These are phyloP conservation scores for Kwoniella shandongensis DNA, from an alignment of 768 basidiomycete genomes.

Conservation along the genomic window DNA sequence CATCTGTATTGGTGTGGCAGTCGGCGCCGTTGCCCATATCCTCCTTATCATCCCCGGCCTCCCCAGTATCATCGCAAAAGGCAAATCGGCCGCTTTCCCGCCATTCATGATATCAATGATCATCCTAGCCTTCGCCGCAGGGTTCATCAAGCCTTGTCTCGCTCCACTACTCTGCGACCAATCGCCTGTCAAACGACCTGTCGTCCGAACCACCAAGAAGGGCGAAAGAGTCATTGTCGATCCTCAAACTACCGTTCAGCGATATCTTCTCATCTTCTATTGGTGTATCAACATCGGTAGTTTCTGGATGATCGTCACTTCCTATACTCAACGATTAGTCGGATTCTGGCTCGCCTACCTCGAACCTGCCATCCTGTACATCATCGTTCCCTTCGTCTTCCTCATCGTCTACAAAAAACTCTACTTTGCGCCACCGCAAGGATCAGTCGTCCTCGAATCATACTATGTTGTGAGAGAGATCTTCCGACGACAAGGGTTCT, in stretches of 20 bases:
- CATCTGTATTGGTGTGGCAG: slow-evolving; percentile 38
- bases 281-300: slow-evolving; percentile 52
- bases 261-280: slow-evolving; percentile 43
- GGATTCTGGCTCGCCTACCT: slow-evolving; percentile 53
- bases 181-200: slow-evolving; percentile 39
- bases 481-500: no score
- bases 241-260: slow-evolving; percentile 42
- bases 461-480: slow-evolving; percentile 38
- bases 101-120: slow-evolving; percentile 44
- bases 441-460: slow-evolving; percentile 50
- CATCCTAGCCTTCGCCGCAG: slow-evolving; percentile 50
- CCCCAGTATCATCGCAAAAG: slow-evolving; percentile 36
- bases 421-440: slow-evolving; percentile 49
- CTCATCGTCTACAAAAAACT: slow-evolving; percentile 37
- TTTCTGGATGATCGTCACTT: slow-evolving; percentile 48
- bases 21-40: slow-evolving; percentile 48
- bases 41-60: slow-evolving; percentile 50
- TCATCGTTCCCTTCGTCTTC: slow-evolving; percentile 50
- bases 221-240: slow-evolving; percentile 51
- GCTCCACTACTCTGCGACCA: slow-evolving; percentile 52
- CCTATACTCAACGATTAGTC: slow-evolving; percentile 49
- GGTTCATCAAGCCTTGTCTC: slow-evolving; percentile 52
- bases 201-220: slow-evolving; percentile 26
- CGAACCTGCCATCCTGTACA: slow-evolving; percentile 49
- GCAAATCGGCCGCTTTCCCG: slow-evolving; percentile 33